Evolutionary conservation across 2,329 filamentous ascomycete genomes (phyloP), one percentile per base, ranked within the genome.

Genomic region (Aspergillus sp.): DNA sequence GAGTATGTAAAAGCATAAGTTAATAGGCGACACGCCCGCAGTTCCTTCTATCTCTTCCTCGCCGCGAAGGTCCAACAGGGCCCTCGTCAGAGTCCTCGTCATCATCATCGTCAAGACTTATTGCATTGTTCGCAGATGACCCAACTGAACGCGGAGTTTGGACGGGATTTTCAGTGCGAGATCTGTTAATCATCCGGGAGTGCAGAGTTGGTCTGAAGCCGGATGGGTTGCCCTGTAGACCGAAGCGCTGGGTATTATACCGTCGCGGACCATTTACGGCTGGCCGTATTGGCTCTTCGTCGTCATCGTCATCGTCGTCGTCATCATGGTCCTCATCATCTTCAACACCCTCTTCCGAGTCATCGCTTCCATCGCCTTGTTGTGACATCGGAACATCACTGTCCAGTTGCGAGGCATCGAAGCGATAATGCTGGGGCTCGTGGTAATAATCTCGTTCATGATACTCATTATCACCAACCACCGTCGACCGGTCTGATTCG

Each of bases 401-500:
- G n/a, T 43, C 47, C 38, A 51, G 48, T 28, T 50, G 47, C 12
- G 42, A 43, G 7, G 50, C 51, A n/a, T 51, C 42, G 7, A 47
- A 42, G 3, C 39, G 46, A 27, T 51, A 47, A 34, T 50, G 45
- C 7, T 33, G 39, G 37, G 19, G 6, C 19, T 19, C n/a, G 12
- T n/a, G 2, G 6, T 48, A 42, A 5, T 40, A 44, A 27, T 51
- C 48, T 35, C 49, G 45, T 9, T 34, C 40, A 33, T 13, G 46
- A 13, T 47, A 49, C 7, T 49, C 47, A 39, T 45, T 47, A 39
- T 45, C 50, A 29, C 54, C 63, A 13, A 66, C 58, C 26, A 66
- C 56, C 4, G 64, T 66, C 27, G 59, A 64, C 46, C 46, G 58
- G 45, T 62, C 62, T 6, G 64, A 65, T 26, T 57, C 54, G 11